Conservation (phyloP, 148 eudicot species). For the Cornus suecica region DNA sequence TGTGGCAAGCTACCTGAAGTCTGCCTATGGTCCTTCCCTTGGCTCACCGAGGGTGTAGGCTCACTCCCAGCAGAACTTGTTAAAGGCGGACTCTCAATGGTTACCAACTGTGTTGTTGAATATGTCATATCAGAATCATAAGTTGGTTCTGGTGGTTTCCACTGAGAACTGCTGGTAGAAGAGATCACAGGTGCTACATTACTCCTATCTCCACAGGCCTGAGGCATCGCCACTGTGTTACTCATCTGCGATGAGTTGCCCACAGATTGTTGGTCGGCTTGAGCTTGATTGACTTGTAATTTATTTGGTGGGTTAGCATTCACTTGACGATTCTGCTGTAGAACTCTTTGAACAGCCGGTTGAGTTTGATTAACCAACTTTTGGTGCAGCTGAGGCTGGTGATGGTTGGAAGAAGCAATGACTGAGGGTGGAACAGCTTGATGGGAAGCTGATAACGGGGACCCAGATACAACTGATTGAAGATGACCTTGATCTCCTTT, state of each 20-base stretch:
- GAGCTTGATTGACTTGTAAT: slow-evolving; percentile 39
- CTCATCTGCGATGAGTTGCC: slow-evolving; percentile 29
- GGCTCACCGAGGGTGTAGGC: slow-evolving; percentile 31
- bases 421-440: slow-evolving; percentile 36
- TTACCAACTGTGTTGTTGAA: slow-evolving; percentile 32
- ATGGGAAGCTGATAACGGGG: slow-evolving; percentile 30
- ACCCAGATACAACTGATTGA: slow-evolving; percentile 31
- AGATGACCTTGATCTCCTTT: slow-evolving; percentile 39
- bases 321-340: slow-evolving; percentile 42
- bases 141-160: slow-evolving; percentile 40
- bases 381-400: slow-evolving; percentile 34
- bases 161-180: slow-evolving; percentile 28
- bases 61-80: slow-evolving; percentile 37
- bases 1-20: slow-evolving; percentile 32
- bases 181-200: slow-evolving; percentile 27
- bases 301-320: slow-evolving; percentile 41
- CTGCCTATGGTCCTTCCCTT: slow-evolving; percentile 39
- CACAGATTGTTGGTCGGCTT: slow-evolving; percentile 31
- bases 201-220: slow-evolving; percentile 24
- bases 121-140: slow-evolving; percentile 32
- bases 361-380: slow-evolving; percentile 49
- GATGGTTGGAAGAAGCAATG: slow-evolving; percentile 44
- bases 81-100: slow-evolving; percentile 29
- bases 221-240: slow-evolving; percentile 19
- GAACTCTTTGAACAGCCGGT: slow-evolving; percentile 36